phyloP scores from a whole-genome alignment of 2,329 filamentous ascomycete species.

The Grosmannia serpens region DNA sequence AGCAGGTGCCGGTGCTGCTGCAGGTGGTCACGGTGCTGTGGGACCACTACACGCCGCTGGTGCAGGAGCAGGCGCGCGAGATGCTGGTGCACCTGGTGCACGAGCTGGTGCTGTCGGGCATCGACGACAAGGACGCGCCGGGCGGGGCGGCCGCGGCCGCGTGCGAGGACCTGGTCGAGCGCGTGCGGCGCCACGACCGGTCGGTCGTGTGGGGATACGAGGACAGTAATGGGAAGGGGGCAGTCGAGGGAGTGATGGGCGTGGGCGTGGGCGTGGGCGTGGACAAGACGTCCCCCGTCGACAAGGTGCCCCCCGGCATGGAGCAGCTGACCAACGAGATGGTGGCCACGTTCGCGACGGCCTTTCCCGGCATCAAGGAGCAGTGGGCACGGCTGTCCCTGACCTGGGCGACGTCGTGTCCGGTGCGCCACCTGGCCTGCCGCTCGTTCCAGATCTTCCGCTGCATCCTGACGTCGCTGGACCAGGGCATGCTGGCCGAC shows the following conservation, averaged over 20 bases:
- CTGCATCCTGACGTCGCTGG: constrained; percentile 80
- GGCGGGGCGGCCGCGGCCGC: constrained; percentile 42
- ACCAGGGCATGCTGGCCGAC: constrained; percentile 89
- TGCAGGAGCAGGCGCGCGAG: constrained; percentile 92
- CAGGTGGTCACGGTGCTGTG: constrained; percentile 90
- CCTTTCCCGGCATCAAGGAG: constrained; percentile 77
- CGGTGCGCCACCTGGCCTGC: constrained; percentile 87
- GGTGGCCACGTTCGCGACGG: constrained; percentile 72
- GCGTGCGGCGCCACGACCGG: constrained; percentile 71
- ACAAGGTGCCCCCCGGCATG: constrained; percentile 82
- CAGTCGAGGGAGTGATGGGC: constrained; percentile 32
- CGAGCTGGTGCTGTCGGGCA: constrained; percentile 72
- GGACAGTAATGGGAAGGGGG: constrained; percentile 69
- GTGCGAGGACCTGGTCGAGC: constrained; percentile 81
- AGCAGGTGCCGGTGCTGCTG: constrained; percentile 74
- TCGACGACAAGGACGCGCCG: constrained; percentile 30
- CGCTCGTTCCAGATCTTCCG: constrained; percentile 96
- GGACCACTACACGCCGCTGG: constrained; percentile 92
- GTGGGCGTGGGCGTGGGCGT: constrained; percentile 15
- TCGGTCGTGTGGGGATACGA: constrained; percentile 91
- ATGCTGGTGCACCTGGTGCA: constrained; percentile 98
- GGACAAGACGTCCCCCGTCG: constrained; percentile 69
- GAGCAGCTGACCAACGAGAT: constrained; percentile 70
- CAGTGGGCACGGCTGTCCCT: constrained; percentile 84
- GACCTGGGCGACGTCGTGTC: constrained; percentile 93